These are phyloP conservation scores for Camelina laxa DNA, from an alignment of 345 rosid species.

Conservation along the genomic window DNA sequence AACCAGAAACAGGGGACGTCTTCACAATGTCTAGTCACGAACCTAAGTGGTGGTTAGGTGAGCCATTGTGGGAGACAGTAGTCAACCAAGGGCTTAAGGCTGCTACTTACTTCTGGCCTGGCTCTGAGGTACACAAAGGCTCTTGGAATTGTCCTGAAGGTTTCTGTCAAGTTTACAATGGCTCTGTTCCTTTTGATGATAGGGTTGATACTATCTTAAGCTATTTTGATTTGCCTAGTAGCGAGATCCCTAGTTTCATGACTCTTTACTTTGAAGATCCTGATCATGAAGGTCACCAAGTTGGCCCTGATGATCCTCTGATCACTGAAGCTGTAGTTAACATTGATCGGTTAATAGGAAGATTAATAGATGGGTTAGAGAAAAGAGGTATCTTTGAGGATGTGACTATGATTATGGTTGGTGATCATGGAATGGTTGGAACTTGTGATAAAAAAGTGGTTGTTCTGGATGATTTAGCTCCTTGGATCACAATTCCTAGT, in stretches of 20 bases:
- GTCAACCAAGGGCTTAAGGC: conserved; percentile 79
- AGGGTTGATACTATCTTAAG: conserved; percentile 77
- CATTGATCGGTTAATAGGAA: conserved; percentile 78
- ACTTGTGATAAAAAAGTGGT: conserved; percentile 86
- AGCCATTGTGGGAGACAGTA: conserved; percentile 94
- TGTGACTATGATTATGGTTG: conserved; percentile 82
- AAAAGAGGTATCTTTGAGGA: conserved; percentile 86
- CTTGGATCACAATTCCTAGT: conserved; percentile 67
- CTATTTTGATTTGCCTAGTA: conserved; percentile 72
- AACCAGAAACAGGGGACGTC: conserved; percentile 60
- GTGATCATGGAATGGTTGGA: conserved; percentile 98
- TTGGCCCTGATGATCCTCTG: conserved; percentile 88
- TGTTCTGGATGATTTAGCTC: conserved; percentile 72
- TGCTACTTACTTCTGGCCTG: conserved; percentile 96
- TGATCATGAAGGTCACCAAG: conserved; percentile 94
- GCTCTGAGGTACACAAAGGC: conserved; percentile 93
- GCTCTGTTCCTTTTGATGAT: conserved; percentile 81
- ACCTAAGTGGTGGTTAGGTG: conserved; percentile 95
- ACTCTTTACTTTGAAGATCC: conserved; percentile 94
- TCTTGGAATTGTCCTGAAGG: conserved; percentile 78
- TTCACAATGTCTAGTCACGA: conserved; percentile 83
- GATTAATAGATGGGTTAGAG: conserved; percentile 72
- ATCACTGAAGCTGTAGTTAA: conserved; percentile 80
- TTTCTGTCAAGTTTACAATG: conserved; percentile 66
- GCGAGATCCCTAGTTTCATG: conserved; percentile 78